Conservation (phyloP, 495 filamentous ascomycete genomes). For the Aspergillus campestris region DNA sequence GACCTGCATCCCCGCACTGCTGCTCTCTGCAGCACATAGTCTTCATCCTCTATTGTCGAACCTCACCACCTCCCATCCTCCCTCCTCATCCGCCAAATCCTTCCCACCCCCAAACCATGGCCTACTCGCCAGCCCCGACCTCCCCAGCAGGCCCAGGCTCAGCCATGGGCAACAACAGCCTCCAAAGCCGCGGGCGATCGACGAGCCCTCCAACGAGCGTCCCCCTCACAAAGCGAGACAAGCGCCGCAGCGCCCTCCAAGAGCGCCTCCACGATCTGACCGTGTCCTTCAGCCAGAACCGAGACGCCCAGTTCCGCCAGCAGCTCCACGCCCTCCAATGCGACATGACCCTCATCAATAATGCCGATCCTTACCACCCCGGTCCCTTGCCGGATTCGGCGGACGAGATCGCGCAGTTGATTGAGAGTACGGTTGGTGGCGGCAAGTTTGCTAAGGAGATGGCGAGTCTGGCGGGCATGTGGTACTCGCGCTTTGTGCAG, state of each 20-base stretch:
- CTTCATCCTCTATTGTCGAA: background rate
- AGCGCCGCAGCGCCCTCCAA: constrained; percentile 67
- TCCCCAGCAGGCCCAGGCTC: constrained; percentile 22
- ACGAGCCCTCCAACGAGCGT: constrained; percentile 27
- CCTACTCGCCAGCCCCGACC: constrained; percentile 27
- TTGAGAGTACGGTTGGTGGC: constrained; percentile 49
- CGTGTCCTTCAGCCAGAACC: constrained; percentile 66
- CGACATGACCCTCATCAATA: constrained; percentile 79
- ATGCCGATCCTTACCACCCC: constrained; percentile 68
- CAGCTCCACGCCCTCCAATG: constrained; percentile 82
- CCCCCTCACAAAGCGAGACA: constrained; percentile 74
- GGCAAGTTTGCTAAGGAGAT: constrained; percentile 47
- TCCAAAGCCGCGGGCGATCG: constrained; percentile 26
- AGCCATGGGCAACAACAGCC: constrained; percentile 16
- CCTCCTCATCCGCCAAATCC: constrained; percentile 4
- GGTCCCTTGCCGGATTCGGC: constrained; percentile 63
- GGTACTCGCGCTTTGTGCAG: constrained; percentile 72
- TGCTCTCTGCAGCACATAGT: background rate
- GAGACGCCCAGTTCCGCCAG: constrained; percentile 76
- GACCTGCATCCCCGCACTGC: too few species aligned
- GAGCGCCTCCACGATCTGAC: constrained; percentile 69
- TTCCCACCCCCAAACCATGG: constrained; percentile 19
- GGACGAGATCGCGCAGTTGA: constrained; percentile 55
- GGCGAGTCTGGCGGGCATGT: constrained; percentile 64
- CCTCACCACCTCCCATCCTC: constrained; percentile 4